phyloP scores from a whole-genome alignment of 2,329 filamentous ascomycete species.

The Thermothelomyces thermophilus region DNA sequence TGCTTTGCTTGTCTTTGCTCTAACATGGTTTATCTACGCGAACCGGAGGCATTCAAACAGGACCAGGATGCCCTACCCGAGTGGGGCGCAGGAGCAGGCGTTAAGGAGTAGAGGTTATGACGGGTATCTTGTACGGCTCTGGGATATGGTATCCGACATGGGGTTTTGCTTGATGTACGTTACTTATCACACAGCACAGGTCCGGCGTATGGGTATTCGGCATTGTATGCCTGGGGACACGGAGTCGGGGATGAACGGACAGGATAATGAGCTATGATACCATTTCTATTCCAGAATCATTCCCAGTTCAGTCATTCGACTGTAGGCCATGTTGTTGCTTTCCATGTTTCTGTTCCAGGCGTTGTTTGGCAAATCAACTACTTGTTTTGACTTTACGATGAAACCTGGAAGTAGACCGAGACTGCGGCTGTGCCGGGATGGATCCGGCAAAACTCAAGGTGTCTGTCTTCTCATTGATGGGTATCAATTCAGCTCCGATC shows the following conservation, averaged over 20 bases:
- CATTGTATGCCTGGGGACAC: constrained; percentile 4
- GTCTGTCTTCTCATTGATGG: background rate
- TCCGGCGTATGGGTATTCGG: constrained; percentile 11
- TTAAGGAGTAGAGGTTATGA: constrained; percentile 4
- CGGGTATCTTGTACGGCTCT: background rate
- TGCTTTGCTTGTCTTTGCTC: background rate
- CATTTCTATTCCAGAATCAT: background rate
- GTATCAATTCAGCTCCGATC: background rate
- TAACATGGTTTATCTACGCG: background rate
- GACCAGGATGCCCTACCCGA: background rate
- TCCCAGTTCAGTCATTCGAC: background rate
- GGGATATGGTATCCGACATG: background rate
- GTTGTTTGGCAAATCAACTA: too few relatives aligned
- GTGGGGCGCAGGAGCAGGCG: background rate
- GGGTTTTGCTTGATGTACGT: background rate
- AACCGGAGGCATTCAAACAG: too few relatives aligned
- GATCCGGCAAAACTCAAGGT: too few relatives aligned
- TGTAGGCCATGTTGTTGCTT: background rate
- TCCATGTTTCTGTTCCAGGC: background rate
- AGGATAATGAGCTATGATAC: constrained; percentile 7
- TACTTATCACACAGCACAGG: constrained; percentile 9
- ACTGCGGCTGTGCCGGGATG: too few relatives aligned
- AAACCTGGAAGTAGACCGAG: too few relatives aligned
- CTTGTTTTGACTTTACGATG: too few relatives aligned
- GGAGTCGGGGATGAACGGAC: background rate